Evolutionary conservation across 345 rosid genomes (phyloP).

Genomic region (Aquilaria sinensis): DNA sequence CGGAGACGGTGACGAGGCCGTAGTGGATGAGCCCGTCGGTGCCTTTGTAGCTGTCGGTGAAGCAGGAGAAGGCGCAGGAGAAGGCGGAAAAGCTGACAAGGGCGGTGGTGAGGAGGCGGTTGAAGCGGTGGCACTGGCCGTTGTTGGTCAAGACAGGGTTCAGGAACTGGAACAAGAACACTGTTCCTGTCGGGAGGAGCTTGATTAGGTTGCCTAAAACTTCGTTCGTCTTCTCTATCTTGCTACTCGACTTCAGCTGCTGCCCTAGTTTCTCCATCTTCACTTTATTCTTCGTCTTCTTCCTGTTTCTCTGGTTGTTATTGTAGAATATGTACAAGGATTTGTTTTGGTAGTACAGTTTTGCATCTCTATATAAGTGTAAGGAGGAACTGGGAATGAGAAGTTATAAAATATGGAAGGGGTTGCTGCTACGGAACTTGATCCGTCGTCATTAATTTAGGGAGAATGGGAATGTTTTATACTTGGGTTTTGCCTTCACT

Average conservation of each 20-base stretch:
- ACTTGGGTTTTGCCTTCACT: conserved; percentile 13
- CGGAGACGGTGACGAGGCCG: conserved; percentile 49
- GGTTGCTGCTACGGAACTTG: conserved; percentile 20
- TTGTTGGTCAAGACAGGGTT: conserved; percentile 61
- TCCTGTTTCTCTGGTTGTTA: no score
- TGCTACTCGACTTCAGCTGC: background rate
- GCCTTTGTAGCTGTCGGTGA: conserved; percentile 61
- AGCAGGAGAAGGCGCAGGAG: conserved; percentile 55
- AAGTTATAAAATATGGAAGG: background rate
- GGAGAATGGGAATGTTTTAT: no score
- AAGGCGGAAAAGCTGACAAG: conserved; percentile 51
- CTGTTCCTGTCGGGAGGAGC: conserved; percentile 82
- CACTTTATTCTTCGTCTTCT: no score
- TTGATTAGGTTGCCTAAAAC: conserved; percentile 58
- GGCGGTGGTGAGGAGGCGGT: conserved; percentile 40
- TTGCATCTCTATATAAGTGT: background rate
- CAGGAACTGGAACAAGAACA: conserved; percentile 65
- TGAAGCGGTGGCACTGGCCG: conserved; percentile 41
- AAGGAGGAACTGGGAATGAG: conserved; percentile 23
- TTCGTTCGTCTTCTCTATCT: no score
- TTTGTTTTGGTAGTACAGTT: background rate
- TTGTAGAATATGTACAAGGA: no score
- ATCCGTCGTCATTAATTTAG: background rate
- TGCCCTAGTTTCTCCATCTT: conserved; percentile 1
- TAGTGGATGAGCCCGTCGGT: conserved; percentile 36